A percentile compares a stretch with the other conserved stretches of the same genome.
Evolutionary conservation across 495 filamentous ascomycete species (phyloP).

Genomic region (Aspergillus steynii): DNA sequence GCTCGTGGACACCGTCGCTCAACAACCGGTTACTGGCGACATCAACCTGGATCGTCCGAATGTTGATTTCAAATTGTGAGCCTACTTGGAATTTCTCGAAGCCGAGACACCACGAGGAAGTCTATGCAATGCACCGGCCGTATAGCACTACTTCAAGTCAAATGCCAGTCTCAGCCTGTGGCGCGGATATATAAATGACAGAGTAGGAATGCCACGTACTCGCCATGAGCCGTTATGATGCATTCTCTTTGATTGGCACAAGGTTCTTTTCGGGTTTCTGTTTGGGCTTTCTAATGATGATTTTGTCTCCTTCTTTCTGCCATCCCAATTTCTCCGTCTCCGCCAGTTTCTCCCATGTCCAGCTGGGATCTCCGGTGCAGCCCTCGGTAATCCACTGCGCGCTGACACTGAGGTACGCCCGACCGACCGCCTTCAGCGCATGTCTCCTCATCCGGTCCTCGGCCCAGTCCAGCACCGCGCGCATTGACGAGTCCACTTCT

Average conservation of each 20-base stretch:
- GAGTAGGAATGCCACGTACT: neutral
- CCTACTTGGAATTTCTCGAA: neutral
- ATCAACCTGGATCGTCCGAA: conserved; percentile 69
- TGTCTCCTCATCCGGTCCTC: conserved; percentile 67
- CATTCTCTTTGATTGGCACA: conserved; percentile 21
- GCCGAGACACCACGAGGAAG: neutral
- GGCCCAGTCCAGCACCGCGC: conserved; percentile 76
- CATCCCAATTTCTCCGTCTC: conserved; percentile 72
- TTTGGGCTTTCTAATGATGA: conserved; percentile 67
- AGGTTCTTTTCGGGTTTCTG: conserved; percentile 27
- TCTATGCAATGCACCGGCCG: neutral
- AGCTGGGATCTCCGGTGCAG: conserved; percentile 57
- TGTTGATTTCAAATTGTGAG: conserved; percentile 77
- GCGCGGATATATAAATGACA: conserved; percentile 15
- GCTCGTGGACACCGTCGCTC: conserved; percentile 69
- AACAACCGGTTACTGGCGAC: conserved; percentile 40
- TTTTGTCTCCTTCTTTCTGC: conserved; percentile 66
- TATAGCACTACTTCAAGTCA: conserved; percentile 8
- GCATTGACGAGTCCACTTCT: conserved; percentile 73
- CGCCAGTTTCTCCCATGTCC: conserved; percentile 71
- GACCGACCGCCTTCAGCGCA: conserved; percentile 80
- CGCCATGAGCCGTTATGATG: conserved; percentile 7
- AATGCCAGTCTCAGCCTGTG: conserved; percentile 17
- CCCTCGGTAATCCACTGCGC: conserved; percentile 46
- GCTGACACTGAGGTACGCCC: conserved; percentile 74